phyloP scores from a whole-genome alignment of 257 asterid species.

The Solanum corneliomulleri region DNA sequence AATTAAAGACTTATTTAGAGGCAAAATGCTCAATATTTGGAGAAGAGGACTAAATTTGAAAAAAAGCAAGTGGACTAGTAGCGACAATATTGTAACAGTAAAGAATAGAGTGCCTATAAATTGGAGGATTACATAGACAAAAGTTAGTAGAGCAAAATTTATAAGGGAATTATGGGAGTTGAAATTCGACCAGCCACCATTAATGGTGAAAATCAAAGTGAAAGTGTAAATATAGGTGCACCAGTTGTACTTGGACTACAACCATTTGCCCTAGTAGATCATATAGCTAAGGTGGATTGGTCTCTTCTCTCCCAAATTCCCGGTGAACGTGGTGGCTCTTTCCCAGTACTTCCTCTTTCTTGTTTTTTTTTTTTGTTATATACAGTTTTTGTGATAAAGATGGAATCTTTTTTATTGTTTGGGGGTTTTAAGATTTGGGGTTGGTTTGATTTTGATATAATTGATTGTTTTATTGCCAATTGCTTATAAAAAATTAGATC shows the following conservation, averaged over 20 bases:
- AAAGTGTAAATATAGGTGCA: slow-evolving; percentile 3
- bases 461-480: background rate
- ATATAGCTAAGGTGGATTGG: slow-evolving; percentile 73
- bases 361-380: background rate
- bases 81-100: background rate
- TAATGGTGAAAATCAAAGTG: background rate
- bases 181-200: slow-evolving; percentile 29
- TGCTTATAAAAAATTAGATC: background rate
- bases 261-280: slow-evolving; percentile 89
- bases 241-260: slow-evolving; percentile 78
- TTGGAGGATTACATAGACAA: background rate
- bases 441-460: background rate
- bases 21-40: background rate
- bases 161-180: slow-evolving; percentile 39
- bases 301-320: slow-evolving; percentile 80
- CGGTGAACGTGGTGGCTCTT: slow-evolving; percentile 95
- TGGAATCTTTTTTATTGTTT: background rate
- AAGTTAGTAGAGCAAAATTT: background rate
- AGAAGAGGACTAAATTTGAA: background rate
- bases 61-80: background rate
- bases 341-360: slow-evolving; percentile 40
- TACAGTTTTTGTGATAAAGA: background rate
- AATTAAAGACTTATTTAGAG: background rate
- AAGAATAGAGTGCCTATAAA: background rate
- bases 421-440: background rate